Percentiles rank a stretch among this genome's conserved stretches.
phyloP scores from a whole-genome alignment of 768 basidiomycete species.

The Suillus luteus region DNA sequence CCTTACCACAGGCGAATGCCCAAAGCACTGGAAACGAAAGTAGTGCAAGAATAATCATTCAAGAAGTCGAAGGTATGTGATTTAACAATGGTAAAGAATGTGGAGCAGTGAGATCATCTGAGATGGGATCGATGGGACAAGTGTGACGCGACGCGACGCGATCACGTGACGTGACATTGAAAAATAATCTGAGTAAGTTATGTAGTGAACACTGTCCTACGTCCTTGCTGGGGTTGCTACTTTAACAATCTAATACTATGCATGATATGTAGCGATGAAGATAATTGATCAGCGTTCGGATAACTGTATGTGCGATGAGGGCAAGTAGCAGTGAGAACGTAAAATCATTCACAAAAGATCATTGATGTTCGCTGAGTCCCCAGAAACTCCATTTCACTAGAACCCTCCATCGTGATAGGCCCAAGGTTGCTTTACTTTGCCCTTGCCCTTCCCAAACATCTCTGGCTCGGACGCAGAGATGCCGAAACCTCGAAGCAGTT shows the following conservation, averaged over 20 bases:
- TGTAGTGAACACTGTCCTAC: constrained; percentile 16
- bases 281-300: constrained; percentile 26
- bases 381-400: neutral
- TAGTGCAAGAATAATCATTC: constrained; percentile 7
- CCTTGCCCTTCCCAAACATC: constrained; percentile 61
- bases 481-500: constrained; percentile 21
- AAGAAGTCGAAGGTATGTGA: neutral
- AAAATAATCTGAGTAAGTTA: neutral
- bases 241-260: constrained; percentile 36
- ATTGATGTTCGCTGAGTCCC: constrained; percentile 7
- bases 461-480: constrained; percentile 24
- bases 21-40: constrained; percentile 16
- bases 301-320: constrained; percentile 17
- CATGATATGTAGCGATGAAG: constrained; percentile 33
- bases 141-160: constrained; percentile 9
- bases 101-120: neutral
- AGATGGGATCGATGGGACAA: neutral
- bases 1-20: constrained; percentile 20
- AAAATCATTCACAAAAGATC: constrained; percentile 3
- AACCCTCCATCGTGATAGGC: constrained; percentile 23
- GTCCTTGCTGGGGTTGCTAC: constrained; percentile 29
- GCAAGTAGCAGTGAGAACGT: constrained; percentile 1
- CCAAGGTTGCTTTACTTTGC: constrained; percentile 56
- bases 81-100: neutral
- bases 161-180: constrained; percentile 25